Conservation (phyloP, 805 yeast species). For the Torulaspora maleeae region DNA sequence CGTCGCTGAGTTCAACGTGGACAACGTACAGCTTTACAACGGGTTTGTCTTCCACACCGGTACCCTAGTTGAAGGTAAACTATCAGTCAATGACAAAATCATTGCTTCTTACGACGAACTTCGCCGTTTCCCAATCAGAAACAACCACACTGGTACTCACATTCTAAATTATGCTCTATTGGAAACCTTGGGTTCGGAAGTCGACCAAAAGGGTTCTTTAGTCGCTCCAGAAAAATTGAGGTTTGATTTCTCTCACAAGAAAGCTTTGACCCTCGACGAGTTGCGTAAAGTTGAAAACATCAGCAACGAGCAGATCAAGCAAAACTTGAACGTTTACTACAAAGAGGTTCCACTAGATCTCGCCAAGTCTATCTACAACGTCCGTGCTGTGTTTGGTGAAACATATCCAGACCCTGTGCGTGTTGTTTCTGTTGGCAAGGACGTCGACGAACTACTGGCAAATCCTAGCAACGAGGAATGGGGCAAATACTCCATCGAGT, state of each 20-base stretch:
- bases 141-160: conserved; percentile 98
- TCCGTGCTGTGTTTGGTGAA: conserved; percentile 98
- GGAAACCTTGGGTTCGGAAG: conserved; percentile 77
- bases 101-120: conserved; percentile 87
- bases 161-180: conserved; percentile 84
- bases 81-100: conserved; percentile 62
- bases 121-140: conserved; percentile 94
- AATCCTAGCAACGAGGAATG: conserved; percentile 72
- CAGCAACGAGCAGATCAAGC: conserved; percentile 64
- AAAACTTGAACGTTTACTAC: conserved; percentile 68
- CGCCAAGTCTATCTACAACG: conserved; percentile 75
- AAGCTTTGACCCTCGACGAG: conserved; percentile 69
- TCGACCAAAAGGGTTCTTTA: conserved; percentile 94
- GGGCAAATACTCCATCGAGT: conserved; percentile 78
- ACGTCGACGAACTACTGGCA: conserved; percentile 73
- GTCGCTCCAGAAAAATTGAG: conserved; percentile 94
- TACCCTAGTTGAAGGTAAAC: conserved; percentile 65
- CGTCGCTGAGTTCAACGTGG: conserved; percentile 78
- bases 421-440: conserved; percentile 91
- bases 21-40: conserved; percentile 86
- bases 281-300: conserved; percentile 70
- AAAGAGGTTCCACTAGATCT: conserved; percentile 70
- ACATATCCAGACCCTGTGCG: conserved; percentile 98
- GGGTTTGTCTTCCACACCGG: conserved; percentile 98
- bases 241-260: conserved; percentile 93